Conservation (phyloP, 352 stramenopile species). For the Bremia lactucae region DNA sequence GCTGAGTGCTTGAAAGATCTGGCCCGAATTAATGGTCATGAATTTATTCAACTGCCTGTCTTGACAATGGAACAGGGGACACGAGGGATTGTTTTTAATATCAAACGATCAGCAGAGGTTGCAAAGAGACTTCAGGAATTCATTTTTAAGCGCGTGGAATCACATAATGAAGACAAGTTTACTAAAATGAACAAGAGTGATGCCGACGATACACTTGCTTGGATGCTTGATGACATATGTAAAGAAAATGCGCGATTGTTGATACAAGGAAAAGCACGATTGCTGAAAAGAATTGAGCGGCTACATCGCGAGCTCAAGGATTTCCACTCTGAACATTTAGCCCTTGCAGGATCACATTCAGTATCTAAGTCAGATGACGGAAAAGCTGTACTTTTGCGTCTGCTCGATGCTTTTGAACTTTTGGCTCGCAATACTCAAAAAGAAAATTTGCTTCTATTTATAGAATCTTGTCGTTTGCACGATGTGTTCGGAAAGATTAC, state of each 20-base stretch:
- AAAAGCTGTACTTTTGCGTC: slow-evolving; percentile 12
- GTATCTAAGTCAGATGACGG: slow-evolving; percentile 3
- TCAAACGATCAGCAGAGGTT: slow-evolving; percentile 48
- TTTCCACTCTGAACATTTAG: slow-evolving; percentile 2
- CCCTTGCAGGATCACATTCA: not conserved
- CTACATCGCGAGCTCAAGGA: slow-evolving; percentile 28
- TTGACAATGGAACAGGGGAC: slow-evolving; percentile 46
- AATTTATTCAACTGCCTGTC: slow-evolving; percentile 46
- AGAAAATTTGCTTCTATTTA: too few species aligned
- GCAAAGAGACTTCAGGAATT: slow-evolving; percentile 25
- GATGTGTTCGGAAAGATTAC: too few species aligned
- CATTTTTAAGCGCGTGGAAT: not conserved
- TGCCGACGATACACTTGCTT: slow-evolving; percentile 8
- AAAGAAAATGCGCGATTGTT: slow-evolving; percentile 28
- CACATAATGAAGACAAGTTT: slow-evolving; percentile 1
- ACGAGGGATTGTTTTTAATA: slow-evolving; percentile 57
- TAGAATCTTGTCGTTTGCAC: too few species aligned
- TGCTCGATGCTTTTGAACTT: slow-evolving; percentile 13
- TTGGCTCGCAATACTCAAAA: too few species aligned
- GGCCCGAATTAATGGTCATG: slow-evolving; percentile 30
- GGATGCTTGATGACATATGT: slow-evolving; percentile 11
- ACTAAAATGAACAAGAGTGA: not conserved
- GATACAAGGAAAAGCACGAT: too few species aligned
- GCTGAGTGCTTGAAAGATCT: slow-evolving; percentile 49
- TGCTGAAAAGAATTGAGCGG: slow-evolving; percentile 17